Evolutionary conservation across 768 basidiomycete genomes (phyloP).

Genomic region (Tylopilus vinaceipallidus): DNA sequence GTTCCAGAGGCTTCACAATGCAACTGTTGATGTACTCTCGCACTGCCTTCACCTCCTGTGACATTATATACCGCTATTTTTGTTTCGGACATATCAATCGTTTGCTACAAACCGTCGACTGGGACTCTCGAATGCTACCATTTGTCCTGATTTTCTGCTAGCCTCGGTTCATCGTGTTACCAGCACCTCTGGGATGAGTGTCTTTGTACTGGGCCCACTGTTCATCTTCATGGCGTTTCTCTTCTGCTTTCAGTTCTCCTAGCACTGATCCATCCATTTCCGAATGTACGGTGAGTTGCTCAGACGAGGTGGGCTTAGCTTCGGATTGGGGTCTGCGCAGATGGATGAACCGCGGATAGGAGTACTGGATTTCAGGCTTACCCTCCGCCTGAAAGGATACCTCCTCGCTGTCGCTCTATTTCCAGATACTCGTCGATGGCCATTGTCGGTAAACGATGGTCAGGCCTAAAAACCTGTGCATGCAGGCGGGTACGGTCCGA

Average conservation of each 20-base stretch:
- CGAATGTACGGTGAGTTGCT: constrained; percentile 73
- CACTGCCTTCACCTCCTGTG: constrained; percentile 3
- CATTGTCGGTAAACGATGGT: constrained; percentile 90
- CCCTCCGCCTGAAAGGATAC: constrained; percentile 87
- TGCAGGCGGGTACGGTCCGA: constrained; percentile 71
- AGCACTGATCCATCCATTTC: constrained; percentile 79
- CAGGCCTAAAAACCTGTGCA: constrained; percentile 79
- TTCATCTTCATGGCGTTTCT: constrained; percentile 82
- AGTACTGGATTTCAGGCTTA: constrained; percentile 38
- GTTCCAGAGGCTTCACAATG: constrained; percentile 88
- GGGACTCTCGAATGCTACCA: constrained; percentile 6
- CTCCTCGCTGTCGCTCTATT: constrained; percentile 79
- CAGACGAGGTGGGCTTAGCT: constrained; percentile 65
- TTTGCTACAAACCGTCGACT: constrained; percentile 13
- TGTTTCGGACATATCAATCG: constrained; percentile 23
- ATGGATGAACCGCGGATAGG: constrained; percentile 5
- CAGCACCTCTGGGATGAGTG: constrained; percentile 82
- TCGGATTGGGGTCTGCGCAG: constrained; percentile 61
- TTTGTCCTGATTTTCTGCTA: constrained; percentile 12
- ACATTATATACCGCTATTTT: constrained; percentile 29
- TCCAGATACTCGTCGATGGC: constrained; percentile 92
- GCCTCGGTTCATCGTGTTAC: constrained; percentile 96
- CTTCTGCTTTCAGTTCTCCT: constrained; percentile 68
- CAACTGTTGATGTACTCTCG: constrained; percentile 55
- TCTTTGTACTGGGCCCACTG: constrained; percentile 91